Evolutionary conservation across 2,329 filamentous ascomycete species (phyloP), one percentile per base, ranked within the genome.

Genomic region (Dothideomycetes sp.): DNA sequence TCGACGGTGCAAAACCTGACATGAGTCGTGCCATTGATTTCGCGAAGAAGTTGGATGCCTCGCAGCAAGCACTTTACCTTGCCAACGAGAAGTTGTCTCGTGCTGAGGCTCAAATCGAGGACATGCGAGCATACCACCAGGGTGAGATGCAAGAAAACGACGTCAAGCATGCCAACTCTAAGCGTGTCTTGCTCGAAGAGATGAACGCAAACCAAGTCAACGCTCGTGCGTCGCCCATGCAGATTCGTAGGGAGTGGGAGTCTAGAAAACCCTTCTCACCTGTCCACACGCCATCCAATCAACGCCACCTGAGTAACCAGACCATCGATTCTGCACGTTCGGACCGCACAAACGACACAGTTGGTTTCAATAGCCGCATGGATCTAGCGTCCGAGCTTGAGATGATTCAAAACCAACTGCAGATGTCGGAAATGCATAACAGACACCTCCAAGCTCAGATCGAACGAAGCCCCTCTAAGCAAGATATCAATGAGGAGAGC

Each of bases 381-480:
- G 89, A 96, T 57, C 69, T 94, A 45, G 91, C 88, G 54, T 76
- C 85, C 3, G 88, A 96, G 54, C 71, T 95, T 10, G 89, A 96
- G 58, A 80, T 94, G 60, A 72, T 94, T 18, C 89, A 95, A 58
- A 95, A 93, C 58, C 86, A 94, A 58, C 74, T 96, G 37, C 89
- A 96, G 56, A 77, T 96, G 59, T 80, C 83, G 4, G 83, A 95
- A 61, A 94, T 96, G 85, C 84, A 93, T 53, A 95, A 94, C 62
- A 80, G 84, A 23, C 88, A 96, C 54, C 75, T 96, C 5, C 84
- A 94, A 57, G 87, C 78, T 55, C 87, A 95, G 57, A 67, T 95
- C 29, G 83, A 89, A 27, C 77, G 83, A 33, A 79, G 76, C 0
- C 76, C 80, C 3, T 64, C 64, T 5, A 73, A 73, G 17, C 80